phyloP scores from a whole-genome alignment of 805 yeast genomes.

The Pichia occidentalis region DNA sequence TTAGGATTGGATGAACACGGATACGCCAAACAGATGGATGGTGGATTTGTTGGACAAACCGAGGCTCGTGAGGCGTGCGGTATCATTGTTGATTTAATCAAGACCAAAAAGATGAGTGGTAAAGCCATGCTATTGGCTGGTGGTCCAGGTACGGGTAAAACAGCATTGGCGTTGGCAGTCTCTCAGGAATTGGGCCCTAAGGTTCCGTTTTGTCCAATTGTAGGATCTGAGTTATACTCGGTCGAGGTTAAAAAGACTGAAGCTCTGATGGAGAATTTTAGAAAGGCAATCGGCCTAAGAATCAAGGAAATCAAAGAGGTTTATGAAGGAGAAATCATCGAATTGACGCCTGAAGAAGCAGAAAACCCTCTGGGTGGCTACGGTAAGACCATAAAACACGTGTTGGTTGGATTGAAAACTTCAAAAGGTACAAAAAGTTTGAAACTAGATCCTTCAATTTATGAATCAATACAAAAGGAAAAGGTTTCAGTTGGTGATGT shows the following conservation, averaged over 20 bases:
- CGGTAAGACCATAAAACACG: slow-evolving; percentile 54
- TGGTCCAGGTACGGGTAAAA: slow-evolving; percentile 98
- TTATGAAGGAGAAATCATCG: slow-evolving; percentile 98
- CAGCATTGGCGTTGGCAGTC: slow-evolving; percentile 95
- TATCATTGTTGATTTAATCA: slow-evolving; percentile 84
- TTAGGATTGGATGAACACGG: slow-evolving; percentile 91
- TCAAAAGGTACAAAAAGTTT: slow-evolving; percentile 96
- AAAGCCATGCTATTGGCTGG: slow-evolving; percentile 95
- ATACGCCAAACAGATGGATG: slow-evolving; percentile 71
- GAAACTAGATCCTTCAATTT: slow-evolving; percentile 97
- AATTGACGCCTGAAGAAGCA: slow-evolving; percentile 72
- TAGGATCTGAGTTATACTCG: slow-evolving; percentile 90
- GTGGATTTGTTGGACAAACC: slow-evolving; percentile 97
- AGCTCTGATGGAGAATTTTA: slow-evolving; percentile 91
- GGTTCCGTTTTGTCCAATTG: slow-evolving; percentile 93
- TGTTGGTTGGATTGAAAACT: slow-evolving; percentile 89
- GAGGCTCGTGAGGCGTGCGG: slow-evolving; percentile 94
- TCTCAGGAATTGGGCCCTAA: slow-evolving; percentile 64
- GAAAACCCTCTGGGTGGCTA: slow-evolving; percentile 98
- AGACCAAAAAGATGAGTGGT: slow-evolving; percentile 93
- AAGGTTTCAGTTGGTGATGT: slow-evolving; percentile 97
- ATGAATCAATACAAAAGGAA: slow-evolving; percentile 91
- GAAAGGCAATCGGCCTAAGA: slow-evolving; percentile 91
- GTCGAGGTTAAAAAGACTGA: slow-evolving; percentile 93
- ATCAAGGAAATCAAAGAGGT: slow-evolving; percentile 96